A percentile compares a stretch with the other conserved stretches of the same genome.
These are phyloP conservation scores for Ophiocordyceps camponoti-rufipedis DNA, from an alignment of 2,329 filamentous ascomycete genomes.

Conservation along the genomic window DNA sequence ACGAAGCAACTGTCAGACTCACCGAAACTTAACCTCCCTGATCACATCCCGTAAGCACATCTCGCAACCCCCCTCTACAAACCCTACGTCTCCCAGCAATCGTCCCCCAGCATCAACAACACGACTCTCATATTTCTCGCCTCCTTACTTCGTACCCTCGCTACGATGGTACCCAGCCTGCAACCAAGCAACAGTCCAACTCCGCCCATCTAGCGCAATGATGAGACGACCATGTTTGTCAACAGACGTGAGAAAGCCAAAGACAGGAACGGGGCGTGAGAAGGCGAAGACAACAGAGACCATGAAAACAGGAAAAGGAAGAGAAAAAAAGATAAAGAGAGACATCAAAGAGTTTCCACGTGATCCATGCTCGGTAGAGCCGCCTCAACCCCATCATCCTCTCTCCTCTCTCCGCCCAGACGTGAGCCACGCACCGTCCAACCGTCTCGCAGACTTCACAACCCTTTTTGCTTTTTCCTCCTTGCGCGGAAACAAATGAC, in stretches of 20 bases:
- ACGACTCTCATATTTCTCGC: background rate
- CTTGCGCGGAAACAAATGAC: background rate
- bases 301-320: slow-evolving; percentile 1
- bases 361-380: slow-evolving; percentile 1
- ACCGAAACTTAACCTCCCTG: too few species aligned
- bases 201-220: slow-evolving; percentile 11
- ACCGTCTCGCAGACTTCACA: background rate
- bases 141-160: slow-evolving; percentile 2
- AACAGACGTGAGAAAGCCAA: slow-evolving; percentile 4
- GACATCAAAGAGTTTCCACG: background rate
- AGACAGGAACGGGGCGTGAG: slow-evolving; percentile 2
- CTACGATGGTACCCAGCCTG: slow-evolving; percentile 5
- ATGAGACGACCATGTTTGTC: slow-evolving; percentile 4
- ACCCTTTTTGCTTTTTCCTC: background rate
- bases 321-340: slow-evolving; percentile 2
- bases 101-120: too few species aligned
- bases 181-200: slow-evolving; percentile 7
- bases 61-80: too few species aligned
- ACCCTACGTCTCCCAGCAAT: too few species aligned
- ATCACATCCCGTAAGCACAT: too few species aligned
- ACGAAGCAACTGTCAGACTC: too few species aligned
- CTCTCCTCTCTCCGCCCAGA: background rate
- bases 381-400: background rate
- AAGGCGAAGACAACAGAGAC: background rate
- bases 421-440: too few species aligned